Conservation (phyloP, 2,329 filamentous ascomycete genomes). For the Epichloe elymi region DNA sequence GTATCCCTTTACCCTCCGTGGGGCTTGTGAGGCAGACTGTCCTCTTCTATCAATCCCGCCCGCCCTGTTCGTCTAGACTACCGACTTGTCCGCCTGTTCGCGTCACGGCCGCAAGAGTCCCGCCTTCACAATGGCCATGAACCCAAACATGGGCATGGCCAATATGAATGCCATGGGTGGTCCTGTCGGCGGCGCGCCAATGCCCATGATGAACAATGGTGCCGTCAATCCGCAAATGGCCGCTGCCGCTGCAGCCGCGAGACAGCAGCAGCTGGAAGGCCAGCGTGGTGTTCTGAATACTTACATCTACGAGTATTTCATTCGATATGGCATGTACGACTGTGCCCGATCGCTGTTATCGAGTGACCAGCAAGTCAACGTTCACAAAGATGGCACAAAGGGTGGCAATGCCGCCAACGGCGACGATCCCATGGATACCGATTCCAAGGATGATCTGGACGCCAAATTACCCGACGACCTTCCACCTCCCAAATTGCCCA, state of each 20-base stretch:
- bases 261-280: slow-evolving; percentile 29
- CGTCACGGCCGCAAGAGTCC: slow-evolving; percentile 4
- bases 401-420: slow-evolving; percentile 58
- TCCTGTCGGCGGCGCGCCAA: slow-evolving; percentile 45
- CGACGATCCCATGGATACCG: slow-evolving; percentile 70
- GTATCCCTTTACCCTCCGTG: not conserved
- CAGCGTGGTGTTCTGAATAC: slow-evolving; percentile 58
- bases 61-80: slow-evolving; percentile 1
- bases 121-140: slow-evolving; percentile 31
- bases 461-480: slow-evolving; percentile 67
- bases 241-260: slow-evolving; percentile 18
- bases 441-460: slow-evolving; percentile 65
- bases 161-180: slow-evolving; percentile 58
- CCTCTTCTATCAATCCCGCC: slow-evolving; percentile 10
- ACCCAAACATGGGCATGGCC: slow-evolving; percentile 51
- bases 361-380: slow-evolving; percentile 52
- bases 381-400: slow-evolving; percentile 56
- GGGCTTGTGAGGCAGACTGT: slow-evolving; percentile 4
- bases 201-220: slow-evolving; percentile 54
- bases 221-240: slow-evolving; percentile 23
- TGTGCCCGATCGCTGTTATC: slow-evolving; percentile 64
- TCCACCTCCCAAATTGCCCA: slow-evolving; percentile 57
- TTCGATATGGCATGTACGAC: slow-evolving; percentile 73
- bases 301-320: slow-evolving; percentile 84
- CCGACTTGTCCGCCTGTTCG: slow-evolving; percentile 8